Evolutionary conservation across 208 protist genomes (phyloP).

Genomic region (Acanthamoeba triangularis): DNA sequence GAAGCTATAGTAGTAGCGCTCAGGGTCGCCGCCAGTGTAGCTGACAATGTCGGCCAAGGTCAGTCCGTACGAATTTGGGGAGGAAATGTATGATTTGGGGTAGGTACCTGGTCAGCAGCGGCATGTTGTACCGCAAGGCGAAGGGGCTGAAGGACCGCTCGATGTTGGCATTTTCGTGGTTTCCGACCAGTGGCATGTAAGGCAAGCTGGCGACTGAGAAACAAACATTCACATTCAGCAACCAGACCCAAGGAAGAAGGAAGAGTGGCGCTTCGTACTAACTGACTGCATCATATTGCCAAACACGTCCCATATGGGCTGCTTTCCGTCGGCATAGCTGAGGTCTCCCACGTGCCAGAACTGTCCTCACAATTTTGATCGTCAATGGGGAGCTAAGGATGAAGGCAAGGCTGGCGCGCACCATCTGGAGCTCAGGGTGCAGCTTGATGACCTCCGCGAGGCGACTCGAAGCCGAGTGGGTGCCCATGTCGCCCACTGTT

Average conservation of each 20-base stretch:
- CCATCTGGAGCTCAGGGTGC: background rate
- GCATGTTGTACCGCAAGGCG: conserved; percentile 21
- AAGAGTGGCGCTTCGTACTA: too few relatives aligned
- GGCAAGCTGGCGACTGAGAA: background rate
- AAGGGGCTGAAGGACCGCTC: background rate
- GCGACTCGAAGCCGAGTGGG: background rate
- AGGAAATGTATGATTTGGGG: background rate
- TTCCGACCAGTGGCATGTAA: background rate
- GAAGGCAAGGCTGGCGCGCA: background rate
- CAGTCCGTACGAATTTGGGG: too few relatives aligned
- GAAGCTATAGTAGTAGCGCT: conserved; percentile 62
- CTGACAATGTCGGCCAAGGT: background rate
- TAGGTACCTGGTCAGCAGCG: background rate
- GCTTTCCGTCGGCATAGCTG: conserved; percentile 1
- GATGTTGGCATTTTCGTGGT: background rate
- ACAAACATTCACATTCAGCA: background rate
- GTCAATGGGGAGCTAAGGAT: background rate
- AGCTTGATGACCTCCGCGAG: background rate
- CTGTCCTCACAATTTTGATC: background rate
- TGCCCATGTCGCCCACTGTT: background rate
- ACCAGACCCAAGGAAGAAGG: too few relatives aligned
- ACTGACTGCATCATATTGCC: background rate
- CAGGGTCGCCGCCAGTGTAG: background rate
- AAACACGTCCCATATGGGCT: background rate
- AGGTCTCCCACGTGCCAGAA: conserved; percentile 41